A percentile compares a stretch with the other conserved stretches of the same genome.
phyloP scores from a whole-genome alignment of 164 flowering plant genomes.

The Magnolia sinica region DNA sequence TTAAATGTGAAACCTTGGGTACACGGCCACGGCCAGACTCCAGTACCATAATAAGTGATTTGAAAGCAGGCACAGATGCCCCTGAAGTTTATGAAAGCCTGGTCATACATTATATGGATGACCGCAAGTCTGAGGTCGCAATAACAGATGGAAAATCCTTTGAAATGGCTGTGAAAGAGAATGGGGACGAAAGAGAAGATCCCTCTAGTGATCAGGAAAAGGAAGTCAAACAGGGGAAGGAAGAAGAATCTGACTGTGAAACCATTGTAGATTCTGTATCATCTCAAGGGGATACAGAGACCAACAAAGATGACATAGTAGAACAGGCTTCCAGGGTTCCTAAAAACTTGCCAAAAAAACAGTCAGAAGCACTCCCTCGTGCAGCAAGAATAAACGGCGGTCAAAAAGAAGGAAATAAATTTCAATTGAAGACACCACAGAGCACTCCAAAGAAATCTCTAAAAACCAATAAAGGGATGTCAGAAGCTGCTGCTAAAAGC shows the following conservation, averaged over 20 bases:
- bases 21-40: constrained; percentile 25
- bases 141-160: constrained; percentile 17
- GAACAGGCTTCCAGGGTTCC: constrained; percentile 32
- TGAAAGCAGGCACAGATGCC: constrained; percentile 32
- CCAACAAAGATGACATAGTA: constrained; percentile 47
- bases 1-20: constrained; percentile 24
- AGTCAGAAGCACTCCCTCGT: constrained; percentile 17
- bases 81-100: constrained; percentile 46
- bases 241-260: constrained; percentile 68
- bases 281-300: constrained; percentile 56
- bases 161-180: constrained; percentile 35
- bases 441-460: constrained; percentile 34
- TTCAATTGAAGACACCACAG: constrained; percentile 20
- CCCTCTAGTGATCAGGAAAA: constrained; percentile 44
- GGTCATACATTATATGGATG: constrained; percentile 55
- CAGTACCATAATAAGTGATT: constrained; percentile 33
- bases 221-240: constrained; percentile 36
- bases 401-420: constrained; percentile 24
- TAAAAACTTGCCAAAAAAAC: constrained; percentile 26
- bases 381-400: constrained; percentile 30
- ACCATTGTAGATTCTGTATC: constrained; percentile 56
- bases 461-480: constrained; percentile 24
- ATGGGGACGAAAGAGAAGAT: constrained; percentile 33
- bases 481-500: constrained; percentile 21
- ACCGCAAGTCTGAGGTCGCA: constrained; percentile 49